A percentile compares a stretch with the other conserved stretches of the same genome.
phyloP scores from a whole-genome alignment of 2,329 filamentous ascomycete genomes.

The Neofusicoccum laricinum region DNA sequence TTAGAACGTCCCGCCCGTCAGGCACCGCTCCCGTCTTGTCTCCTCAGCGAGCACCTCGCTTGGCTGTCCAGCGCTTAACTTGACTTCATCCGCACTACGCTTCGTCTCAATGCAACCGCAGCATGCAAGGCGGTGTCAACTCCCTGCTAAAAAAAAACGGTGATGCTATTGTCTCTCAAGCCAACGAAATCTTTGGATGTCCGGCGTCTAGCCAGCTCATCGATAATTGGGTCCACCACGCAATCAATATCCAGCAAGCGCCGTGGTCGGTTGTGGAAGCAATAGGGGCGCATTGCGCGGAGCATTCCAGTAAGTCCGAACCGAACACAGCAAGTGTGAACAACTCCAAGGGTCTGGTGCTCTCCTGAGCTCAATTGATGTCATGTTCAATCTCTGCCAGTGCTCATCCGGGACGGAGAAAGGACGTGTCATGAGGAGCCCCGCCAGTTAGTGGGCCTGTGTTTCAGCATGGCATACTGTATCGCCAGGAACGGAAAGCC shows the following conservation, averaged over 20 bases:
- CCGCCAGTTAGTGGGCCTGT: not conserved
- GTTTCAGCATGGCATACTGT: too few relatives aligned
- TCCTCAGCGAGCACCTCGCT: not conserved
- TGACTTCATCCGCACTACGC: not conserved
- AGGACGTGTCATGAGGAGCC: not conserved
- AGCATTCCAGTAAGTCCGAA: not conserved
- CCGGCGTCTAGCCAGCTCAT: not conserved
- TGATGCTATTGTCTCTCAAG: not conserved
- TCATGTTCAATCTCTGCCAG: not conserved
- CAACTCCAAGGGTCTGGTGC: too few relatives aligned
- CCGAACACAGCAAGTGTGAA: too few relatives aligned
- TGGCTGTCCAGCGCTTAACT: conserved; percentile 1
- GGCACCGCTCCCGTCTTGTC: not conserved
- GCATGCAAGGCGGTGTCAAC: not conserved
- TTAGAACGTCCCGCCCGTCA: not conserved
- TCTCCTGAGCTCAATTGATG: not conserved
- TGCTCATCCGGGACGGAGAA: too few relatives aligned
- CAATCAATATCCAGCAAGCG: not conserved
- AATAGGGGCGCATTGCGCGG: not conserved
- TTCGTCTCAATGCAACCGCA: not conserved
- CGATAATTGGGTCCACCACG: not conserved
- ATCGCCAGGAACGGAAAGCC: not conserved
- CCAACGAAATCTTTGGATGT: not conserved
- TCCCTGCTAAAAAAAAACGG: not conserved
- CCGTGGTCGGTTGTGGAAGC: not conserved